Evolutionary conservation across 768 basidiomycete genomes (phyloP).

Genomic region (Hebeloma cylindrosporum): DNA sequence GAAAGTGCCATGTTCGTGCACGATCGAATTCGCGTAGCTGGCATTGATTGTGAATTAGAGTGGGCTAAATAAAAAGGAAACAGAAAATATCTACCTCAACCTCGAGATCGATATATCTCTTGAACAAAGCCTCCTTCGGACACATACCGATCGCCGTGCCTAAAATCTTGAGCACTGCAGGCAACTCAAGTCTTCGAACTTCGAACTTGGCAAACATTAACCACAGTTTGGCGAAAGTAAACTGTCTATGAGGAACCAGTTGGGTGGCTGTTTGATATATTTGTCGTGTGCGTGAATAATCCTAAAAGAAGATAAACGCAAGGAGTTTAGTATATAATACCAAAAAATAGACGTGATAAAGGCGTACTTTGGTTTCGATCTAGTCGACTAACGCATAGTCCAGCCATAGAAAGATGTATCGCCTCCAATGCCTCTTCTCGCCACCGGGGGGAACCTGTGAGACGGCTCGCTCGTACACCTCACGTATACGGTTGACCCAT

Average conservation of each 20-base stretch:
- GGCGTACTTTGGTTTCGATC: constrained; percentile 81
- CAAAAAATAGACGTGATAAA: background rate
- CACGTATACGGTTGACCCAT: constrained; percentile 69
- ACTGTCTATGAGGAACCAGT: constrained; percentile 93
- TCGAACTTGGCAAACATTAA: constrained; percentile 91
- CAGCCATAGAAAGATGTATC: constrained; percentile 91
- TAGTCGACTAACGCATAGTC: constrained; percentile 98
- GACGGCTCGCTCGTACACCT: constrained; percentile 94
- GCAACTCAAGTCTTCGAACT: constrained; percentile 76
- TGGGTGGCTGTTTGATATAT: constrained; percentile 89
- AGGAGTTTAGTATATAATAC: background rate
- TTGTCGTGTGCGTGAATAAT: constrained; percentile 81
- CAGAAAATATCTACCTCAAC: constrained; percentile 61
- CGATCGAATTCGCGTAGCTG: constrained; percentile 96
- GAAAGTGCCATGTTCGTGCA: constrained; percentile 75
- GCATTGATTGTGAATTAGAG: too few relatives aligned
- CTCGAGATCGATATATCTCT: constrained; percentile 93
- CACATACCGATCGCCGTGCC: constrained; percentile 94
- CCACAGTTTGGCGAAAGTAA: constrained; percentile 99
- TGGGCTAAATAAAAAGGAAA: background rate
- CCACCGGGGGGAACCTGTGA: constrained; percentile 92
- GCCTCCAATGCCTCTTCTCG: constrained; percentile 90
- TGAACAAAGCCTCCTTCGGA: constrained; percentile 93
- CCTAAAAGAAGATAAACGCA: constrained; percentile 41
- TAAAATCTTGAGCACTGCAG: constrained; percentile 84